Percentiles rank a stretch among this genome's conserved stretches.
These are phyloP conservation scores for Acorus gramineus DNA, from an alignment of 106 monocot species.

Conservation along the genomic window DNA sequence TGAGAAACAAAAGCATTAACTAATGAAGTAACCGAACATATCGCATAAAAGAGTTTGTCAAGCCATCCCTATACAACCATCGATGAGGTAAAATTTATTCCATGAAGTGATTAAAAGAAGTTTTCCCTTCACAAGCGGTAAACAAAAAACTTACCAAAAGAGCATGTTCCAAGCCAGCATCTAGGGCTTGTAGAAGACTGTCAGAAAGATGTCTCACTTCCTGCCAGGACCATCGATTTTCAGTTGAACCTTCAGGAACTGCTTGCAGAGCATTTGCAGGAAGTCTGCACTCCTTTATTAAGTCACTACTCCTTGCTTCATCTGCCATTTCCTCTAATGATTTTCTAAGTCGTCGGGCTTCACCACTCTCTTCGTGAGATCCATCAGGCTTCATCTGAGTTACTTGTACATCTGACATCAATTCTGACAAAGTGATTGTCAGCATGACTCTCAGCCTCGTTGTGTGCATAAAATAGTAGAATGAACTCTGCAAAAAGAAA, in stretches of 20 bases:
- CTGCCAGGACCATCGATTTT: conserved; percentile 81
- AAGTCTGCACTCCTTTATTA: conserved; percentile 64
- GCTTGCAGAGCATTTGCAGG: conserved; percentile 55
- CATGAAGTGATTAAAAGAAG: neutral
- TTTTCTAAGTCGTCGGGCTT: conserved; percentile 84
- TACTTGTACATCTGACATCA: conserved; percentile 99
- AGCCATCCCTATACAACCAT: no score
- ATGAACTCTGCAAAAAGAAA: conserved; percentile 56
- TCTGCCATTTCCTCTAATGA: conserved; percentile 91
- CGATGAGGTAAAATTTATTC: no score
- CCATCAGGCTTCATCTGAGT: conserved; percentile 96
- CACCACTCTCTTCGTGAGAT: conserved; percentile 95
- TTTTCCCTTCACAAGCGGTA: neutral
- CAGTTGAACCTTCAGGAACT: conserved; percentile 45
- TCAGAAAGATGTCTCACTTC: conserved; percentile 75
- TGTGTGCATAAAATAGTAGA: conserved; percentile 72
- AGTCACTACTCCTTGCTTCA: conserved; percentile 31
- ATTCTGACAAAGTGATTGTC: conserved; percentile 91
- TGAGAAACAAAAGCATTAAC: no score
- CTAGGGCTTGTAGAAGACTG: conserved; percentile 81
- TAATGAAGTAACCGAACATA: no score
- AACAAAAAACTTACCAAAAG: conserved; percentile 50
- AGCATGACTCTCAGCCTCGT: conserved; percentile 88
- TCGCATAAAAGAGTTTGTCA: no score
- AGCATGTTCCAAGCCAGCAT: conserved; percentile 90